These are phyloP conservation scores for Terana coerulea DNA, from an alignment of 768 basidiomycete species.

Conservation along the genomic window DNA sequence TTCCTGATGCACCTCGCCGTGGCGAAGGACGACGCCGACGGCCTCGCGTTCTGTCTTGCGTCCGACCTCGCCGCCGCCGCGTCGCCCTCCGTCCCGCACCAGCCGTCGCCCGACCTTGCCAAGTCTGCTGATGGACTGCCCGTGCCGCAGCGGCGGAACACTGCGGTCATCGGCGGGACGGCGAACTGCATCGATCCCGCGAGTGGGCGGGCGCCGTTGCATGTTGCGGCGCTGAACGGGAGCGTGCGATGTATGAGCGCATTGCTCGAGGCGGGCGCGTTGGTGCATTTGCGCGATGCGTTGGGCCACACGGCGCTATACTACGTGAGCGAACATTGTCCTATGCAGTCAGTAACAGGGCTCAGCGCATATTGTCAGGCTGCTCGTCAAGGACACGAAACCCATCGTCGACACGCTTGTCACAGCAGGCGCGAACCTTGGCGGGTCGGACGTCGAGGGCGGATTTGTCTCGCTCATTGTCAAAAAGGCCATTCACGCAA, in stretches of 20 bases:
- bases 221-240: constrained; percentile 74
- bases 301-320: constrained; percentile 84
- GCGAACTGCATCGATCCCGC: constrained; percentile 70
- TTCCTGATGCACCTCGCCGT: constrained; percentile 78
- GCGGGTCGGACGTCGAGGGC: constrained; percentile 57
- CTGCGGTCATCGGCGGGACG: constrained; percentile 58
- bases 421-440: constrained; percentile 70
- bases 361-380: constrained; percentile 42
- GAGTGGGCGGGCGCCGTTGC: constrained; percentile 72
- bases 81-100: neutral
- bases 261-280: constrained; percentile 68
- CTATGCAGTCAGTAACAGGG: neutral
- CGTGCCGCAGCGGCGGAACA: constrained; percentile 18
- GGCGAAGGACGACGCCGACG: constrained; percentile 62
- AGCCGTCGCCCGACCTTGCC: constrained; percentile 1
- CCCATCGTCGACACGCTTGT: constrained; percentile 61
- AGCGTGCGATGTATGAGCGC: constrained; percentile 37
- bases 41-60: constrained; percentile 55
- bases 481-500: constrained; percentile 32
- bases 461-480: constrained; percentile 52
- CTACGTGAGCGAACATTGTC: constrained; percentile 47
- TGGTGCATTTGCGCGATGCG: constrained; percentile 77
- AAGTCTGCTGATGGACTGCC: constrained; percentile 10
- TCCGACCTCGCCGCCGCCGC: constrained; percentile 24
- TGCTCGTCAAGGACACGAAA: constrained; percentile 64